Base-by-base conservation (phyloP, 2,329 filamentous ascomycete species). In the Alternaria burnsii region DNA sequence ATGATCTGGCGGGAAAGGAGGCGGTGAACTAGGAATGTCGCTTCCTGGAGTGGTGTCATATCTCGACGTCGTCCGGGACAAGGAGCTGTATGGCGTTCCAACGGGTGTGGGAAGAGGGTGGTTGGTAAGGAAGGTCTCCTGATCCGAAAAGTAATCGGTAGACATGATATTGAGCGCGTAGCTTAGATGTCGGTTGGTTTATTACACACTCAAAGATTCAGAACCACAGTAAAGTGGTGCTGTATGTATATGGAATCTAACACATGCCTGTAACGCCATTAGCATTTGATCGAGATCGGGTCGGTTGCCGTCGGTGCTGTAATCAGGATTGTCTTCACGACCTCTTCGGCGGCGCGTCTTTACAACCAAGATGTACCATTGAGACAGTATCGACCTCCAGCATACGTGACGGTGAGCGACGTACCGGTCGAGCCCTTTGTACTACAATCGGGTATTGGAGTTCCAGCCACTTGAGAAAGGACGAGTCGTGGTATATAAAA, bases 101-200 rank as follows among this genome's bases (percentile, higher is more conserved):
- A 86, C 85, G 11, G 91, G 89, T 36, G 90, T 89, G 30, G 92
- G 90, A 59, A 93, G 86, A 82, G 76, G 73, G 16, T 69, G 87
- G 83, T 65, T 75, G 55, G 57, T 69, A 48, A 72, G 69, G 71
- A 72, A 80, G 72, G 66, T 71, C 62, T 81, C 77, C 55, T 81
- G 79, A 48, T 83, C 81, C 54, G 77, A 80, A 65, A 83, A 84
- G 70, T 83, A 83, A 58, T 83, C 82, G 66, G 70, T 77, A 52
- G 74, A 65, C 76, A 78, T 78, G 10, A 42, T 76, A 52, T 12
- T 22, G 26, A 34, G 38, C 16, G 18, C 30, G 38, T 28, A 11
- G 32, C 12, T 16, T 24, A 22, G 14, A 40, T 20, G n/a, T 28
- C 24, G 40, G 24, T 9, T 16, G 20, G 16, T 6, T 12, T 46